Evolutionary conservation across 495 filamentous ascomycete genomes (phyloP).

Genomic region (Trichoderma asperelloides): DNA sequence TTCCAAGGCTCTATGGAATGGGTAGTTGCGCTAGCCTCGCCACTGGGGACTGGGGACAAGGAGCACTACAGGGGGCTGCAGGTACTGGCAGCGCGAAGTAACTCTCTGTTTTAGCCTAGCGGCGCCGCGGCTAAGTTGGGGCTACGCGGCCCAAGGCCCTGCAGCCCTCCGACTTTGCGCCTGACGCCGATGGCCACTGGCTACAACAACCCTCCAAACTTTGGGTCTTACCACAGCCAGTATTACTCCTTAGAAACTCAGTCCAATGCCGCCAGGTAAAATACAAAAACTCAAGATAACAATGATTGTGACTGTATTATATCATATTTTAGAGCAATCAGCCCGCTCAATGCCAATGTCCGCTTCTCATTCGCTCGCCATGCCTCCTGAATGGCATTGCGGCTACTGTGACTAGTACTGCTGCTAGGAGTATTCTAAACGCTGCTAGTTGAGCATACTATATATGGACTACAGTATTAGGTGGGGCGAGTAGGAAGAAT

Average conservation of each 20-base stretch:
- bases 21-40: slow-evolving; percentile 3
- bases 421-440: too few relatives aligned
- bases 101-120: neutral
- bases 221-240: neutral
- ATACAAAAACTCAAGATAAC: too few relatives aligned
- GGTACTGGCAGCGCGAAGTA: neutral
- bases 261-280: too few relatives aligned
- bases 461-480: too few relatives aligned
- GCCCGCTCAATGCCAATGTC: neutral
- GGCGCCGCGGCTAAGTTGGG: neutral
- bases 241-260: too few relatives aligned
- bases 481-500: neutral
- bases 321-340: neutral
- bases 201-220: neutral
- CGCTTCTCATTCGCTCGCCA: neutral
- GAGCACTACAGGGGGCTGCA: slow-evolving; percentile 3
- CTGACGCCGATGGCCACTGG: neutral
- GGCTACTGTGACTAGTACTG: too few relatives aligned
- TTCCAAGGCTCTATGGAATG: neutral
- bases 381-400: neutral
- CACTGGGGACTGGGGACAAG: neutral
- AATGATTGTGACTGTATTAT: neutral
- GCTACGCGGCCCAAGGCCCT: neutral
- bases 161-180: neutral
- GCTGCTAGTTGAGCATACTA: too few relatives aligned